These are phyloP conservation scores for Cardamine resedifolia DNA, from an alignment of 345 rosid species.

Conservation along the genomic window DNA sequence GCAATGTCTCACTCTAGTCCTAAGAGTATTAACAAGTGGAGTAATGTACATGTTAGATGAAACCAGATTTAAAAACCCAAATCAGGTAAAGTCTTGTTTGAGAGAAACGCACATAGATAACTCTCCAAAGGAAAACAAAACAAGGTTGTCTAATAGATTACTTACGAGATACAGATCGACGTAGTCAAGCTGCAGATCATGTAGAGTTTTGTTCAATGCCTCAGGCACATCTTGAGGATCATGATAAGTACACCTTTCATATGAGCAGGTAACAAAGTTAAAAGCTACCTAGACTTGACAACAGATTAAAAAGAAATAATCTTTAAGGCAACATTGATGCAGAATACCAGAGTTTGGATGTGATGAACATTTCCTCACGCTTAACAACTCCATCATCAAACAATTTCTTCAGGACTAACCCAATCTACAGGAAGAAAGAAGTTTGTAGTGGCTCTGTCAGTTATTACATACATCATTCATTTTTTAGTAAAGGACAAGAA, in stretches of 20 bases:
- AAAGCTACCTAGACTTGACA: conserved; percentile 13
- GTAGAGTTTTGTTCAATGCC: conserved; percentile 60
- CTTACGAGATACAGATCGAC: conserved; percentile 78
- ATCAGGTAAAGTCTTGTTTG: background rate
- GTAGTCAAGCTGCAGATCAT: conserved; percentile 68
- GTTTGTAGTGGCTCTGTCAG: background rate
- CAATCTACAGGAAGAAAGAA: conserved; percentile 46
- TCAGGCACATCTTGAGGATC: conserved; percentile 63
- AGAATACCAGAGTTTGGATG: conserved; percentile 74
- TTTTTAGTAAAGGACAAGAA: background rate
- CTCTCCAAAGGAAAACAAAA: background rate
- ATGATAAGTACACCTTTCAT: conserved; percentile 58
- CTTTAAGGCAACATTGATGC: background rate
- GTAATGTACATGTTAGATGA: background rate
- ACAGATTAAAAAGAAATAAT: background rate
- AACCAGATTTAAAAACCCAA: background rate
- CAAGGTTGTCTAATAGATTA: background rate
- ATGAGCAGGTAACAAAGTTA: background rate
- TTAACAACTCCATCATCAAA: conserved; percentile 70
- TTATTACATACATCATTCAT: background rate
- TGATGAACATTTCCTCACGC: conserved; percentile 72
- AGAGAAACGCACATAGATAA: background rate
- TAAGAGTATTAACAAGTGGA: background rate
- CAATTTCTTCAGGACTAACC: conserved; percentile 56
- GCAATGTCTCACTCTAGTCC: too few relatives aligned